Percentiles rank a stretch among this genome's conserved stretches.
Evolutionary conservation across 768 basidiomycete genomes (phyloP).

Genomic region (Chlorophyllum brunneum): DNA sequence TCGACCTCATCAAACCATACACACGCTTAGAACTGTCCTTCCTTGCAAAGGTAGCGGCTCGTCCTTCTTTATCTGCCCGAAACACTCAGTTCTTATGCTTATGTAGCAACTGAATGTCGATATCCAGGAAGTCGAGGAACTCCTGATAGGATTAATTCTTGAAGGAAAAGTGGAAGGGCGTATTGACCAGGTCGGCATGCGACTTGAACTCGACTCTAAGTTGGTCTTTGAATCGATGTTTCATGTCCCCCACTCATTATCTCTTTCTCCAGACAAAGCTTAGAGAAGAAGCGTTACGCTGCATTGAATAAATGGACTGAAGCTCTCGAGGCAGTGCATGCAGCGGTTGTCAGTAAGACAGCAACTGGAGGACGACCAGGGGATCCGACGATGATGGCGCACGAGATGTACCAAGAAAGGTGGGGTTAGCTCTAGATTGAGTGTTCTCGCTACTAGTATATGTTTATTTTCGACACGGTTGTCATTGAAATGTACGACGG

Average conservation of each 20-base stretch:
- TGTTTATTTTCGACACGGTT: slow-evolving; percentile 11
- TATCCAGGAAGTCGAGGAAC: slow-evolving; percentile 86
- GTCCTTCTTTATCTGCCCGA: background rate
- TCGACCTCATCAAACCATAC: slow-evolving; percentile 98
- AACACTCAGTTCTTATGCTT: background rate
- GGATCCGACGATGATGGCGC: slow-evolving; percentile 25
- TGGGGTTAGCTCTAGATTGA: slow-evolving; percentile 25
- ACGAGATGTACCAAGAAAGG: slow-evolving; percentile 32
- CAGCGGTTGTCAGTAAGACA: slow-evolving; percentile 72
- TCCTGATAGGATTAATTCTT: slow-evolving; percentile 88
- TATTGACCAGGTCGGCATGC: slow-evolving; percentile 95
- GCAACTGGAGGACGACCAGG: slow-evolving; percentile 39
- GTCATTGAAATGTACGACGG: slow-evolving; percentile 19
- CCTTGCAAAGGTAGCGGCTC: slow-evolving; percentile 71
- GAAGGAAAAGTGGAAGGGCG: slow-evolving; percentile 97
- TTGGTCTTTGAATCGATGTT: slow-evolving; percentile 30
- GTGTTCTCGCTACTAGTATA: slow-evolving; percentile 1
- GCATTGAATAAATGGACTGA: slow-evolving; percentile 82
- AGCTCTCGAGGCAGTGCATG: slow-evolving; percentile 74
- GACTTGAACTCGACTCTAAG: slow-evolving; percentile 88
- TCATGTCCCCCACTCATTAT: background rate
- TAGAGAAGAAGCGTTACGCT: slow-evolving; percentile 83
- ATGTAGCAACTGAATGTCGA: slow-evolving; percentile 93
- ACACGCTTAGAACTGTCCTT: slow-evolving; percentile 90
- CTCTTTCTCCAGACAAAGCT: slow-evolving; percentile 58